A percentile compares a stretch with the other conserved stretches of the same genome.
phyloP scores from a whole-genome alignment of 441 rosid species.

The Syzygium syzygioides region DNA sequence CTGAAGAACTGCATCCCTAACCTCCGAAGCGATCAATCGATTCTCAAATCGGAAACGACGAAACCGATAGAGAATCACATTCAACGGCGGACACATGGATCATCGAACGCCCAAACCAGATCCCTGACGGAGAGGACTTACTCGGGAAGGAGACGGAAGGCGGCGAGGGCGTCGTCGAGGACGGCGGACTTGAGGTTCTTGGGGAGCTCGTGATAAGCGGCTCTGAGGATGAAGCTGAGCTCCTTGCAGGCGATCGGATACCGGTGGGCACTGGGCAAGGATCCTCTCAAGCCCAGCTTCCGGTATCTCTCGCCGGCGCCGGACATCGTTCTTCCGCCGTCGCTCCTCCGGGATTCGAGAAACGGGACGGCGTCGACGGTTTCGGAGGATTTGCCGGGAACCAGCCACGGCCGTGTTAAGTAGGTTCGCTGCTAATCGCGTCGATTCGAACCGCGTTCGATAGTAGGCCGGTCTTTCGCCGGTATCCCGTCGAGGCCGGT shows the following conservation, averaged over 20 bases:
- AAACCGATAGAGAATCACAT: not conserved
- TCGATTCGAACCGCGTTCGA: not conserved
- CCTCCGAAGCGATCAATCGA: not conserved
- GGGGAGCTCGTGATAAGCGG: slow-evolving; percentile 46
- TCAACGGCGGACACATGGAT: not conserved
- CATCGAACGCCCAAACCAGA: not conserved
- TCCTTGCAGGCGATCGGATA: slow-evolving; percentile 74
- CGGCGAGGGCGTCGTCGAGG: slow-evolving; percentile 57
- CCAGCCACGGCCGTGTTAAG: fast-evolving
- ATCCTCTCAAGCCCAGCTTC: slow-evolving; percentile 38
- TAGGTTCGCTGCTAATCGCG: not conserved
- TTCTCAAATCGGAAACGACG: not conserved
- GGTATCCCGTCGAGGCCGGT: not conserved
- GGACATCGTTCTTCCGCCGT: slow-evolving; percentile 24
- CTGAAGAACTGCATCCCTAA: not conserved
- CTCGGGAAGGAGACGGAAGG: slow-evolving; percentile 77
- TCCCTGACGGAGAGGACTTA: slow-evolving; percentile 13
- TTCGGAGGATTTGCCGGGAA: not conserved
- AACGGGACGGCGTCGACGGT: not conserved
- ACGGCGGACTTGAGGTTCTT: slow-evolving; percentile 55
- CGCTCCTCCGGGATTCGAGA: not conserved
- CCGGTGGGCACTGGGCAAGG: slow-evolving; percentile 32
- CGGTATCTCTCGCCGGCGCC: slow-evolving; percentile 42
- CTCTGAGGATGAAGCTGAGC: slow-evolving; percentile 46
- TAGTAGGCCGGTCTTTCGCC: not conserved